A percentile compares a stretch with the other conserved stretches of the same genome.
Evolutionary conservation across 106 monocot species (phyloP).

Genomic region (Allium cepa): DNA sequence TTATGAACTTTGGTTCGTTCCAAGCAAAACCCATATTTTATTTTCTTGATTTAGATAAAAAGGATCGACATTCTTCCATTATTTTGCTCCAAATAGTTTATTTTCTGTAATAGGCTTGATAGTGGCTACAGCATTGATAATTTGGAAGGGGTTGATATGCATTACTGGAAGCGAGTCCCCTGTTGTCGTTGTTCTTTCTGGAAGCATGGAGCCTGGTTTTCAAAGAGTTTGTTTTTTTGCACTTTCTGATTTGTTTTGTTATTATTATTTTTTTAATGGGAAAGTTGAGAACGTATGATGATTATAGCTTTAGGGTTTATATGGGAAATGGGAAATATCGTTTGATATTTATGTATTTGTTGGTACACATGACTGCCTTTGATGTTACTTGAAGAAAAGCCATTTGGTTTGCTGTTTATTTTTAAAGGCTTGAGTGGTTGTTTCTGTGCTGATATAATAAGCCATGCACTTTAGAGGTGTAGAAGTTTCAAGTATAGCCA

Average conservation of each 20-base stretch:
- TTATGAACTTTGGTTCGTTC: conserved; percentile 51
- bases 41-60: background rate
- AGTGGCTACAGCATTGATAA: conserved; percentile 31
- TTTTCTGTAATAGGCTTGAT: conserved; percentile 28
- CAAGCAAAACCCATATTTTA: background rate
- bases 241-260: background rate
- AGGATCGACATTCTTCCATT: background rate
- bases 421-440: too few relatives aligned
- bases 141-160: conserved; percentile 52
- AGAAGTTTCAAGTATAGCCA: too few relatives aligned
- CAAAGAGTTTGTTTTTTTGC: conserved; percentile 26
- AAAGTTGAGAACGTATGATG: too few relatives aligned
- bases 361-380: too few relatives aligned
- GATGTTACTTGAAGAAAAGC: too few relatives aligned
- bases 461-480: too few relatives aligned
- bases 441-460: too few relatives aligned
- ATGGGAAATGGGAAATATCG: too few relatives aligned
- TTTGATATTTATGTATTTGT: too few relatives aligned
- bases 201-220: conserved; percentile 59
- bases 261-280: too few relatives aligned
- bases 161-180: conserved; percentile 54
- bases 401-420: too few relatives aligned
- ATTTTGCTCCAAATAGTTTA: background rate
- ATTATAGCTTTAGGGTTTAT: too few relatives aligned
- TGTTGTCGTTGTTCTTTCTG: conserved; percentile 53